Percentiles rank a stretch among this genome's conserved stretches.
phyloP scores from a whole-genome alignment of 371 early-diverging fungal species.

The Homolaphlyctis polyrhiza region DNA sequence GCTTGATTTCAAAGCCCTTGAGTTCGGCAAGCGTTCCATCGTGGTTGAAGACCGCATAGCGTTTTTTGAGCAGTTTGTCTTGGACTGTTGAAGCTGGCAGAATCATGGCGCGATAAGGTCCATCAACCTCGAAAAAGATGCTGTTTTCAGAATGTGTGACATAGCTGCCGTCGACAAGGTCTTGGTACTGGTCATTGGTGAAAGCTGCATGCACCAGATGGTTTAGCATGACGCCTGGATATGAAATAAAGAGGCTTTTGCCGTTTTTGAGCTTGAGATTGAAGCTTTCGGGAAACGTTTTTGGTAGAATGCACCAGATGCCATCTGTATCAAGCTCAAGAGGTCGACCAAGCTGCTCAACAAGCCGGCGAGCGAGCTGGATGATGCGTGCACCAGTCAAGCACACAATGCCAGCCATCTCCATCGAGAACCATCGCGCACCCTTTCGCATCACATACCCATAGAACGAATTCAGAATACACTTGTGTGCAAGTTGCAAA shows the following conservation, averaged over 20 bases:
- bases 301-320: conserved; percentile 98
- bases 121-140: conserved; percentile 99
- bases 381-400: conserved; percentile 96
- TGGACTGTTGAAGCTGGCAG: conserved; percentile 96
- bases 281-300: conserved; percentile 90
- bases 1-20: conserved; percentile 99
- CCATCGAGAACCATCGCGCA: conserved; percentile 99
- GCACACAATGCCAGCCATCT: conserved; percentile 99
- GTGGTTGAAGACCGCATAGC: conserved; percentile 97
- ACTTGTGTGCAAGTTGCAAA: conserved; percentile 98
- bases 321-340: conserved; percentile 99
- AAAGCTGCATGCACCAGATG: conserved; percentile 95
- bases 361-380: conserved; percentile 88
- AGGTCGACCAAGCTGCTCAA: conserved; percentile 95
- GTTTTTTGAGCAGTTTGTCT: conserved; percentile 96
- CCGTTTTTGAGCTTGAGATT: conserved; percentile 73
- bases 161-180: conserved; percentile 58
- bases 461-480: conserved; percentile 94
- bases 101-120: conserved; percentile 99
- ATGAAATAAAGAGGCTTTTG: conserved; percentile 79
- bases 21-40: conserved; percentile 96
- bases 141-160: conserved; percentile 81
- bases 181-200: conserved; percentile 98
- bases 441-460: conserved; percentile 99
- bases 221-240: conserved; percentile 97